Conservation (phyloP, 805 yeast genomes). For the Ogataea pilisensis region DNA sequence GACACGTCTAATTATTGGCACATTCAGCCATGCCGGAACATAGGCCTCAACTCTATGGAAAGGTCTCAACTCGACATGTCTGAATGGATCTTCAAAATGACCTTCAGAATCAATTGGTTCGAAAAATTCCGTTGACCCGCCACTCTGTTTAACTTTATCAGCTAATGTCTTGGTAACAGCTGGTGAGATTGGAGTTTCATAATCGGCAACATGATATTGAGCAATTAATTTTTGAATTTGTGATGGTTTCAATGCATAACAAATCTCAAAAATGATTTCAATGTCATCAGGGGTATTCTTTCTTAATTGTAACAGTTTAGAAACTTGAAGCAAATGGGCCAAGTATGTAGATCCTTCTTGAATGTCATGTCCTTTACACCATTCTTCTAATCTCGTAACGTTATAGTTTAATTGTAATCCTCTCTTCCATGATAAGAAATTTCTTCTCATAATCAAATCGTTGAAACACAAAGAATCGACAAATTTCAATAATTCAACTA, state of each 20-base stretch:
- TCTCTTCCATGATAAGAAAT: constrained; percentile 95
- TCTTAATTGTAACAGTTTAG: constrained; percentile 86
- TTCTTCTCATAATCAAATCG: constrained; percentile 90
- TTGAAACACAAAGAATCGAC: constrained; percentile 94
- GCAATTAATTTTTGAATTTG: constrained; percentile 91
- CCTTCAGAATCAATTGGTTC: constrained; percentile 67
- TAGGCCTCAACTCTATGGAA: constrained; percentile 82
- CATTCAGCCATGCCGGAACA: constrained; percentile 89
- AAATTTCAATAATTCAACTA: constrained; percentile 75
- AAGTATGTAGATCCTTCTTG: constrained; percentile 82
- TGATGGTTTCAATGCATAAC: constrained; percentile 90
- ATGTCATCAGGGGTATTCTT: constrained; percentile 87
- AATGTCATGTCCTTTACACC: constrained; percentile 94
- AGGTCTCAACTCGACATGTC: constrained; percentile 68
- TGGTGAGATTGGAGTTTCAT: constrained; percentile 86
- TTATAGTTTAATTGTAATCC: constrained; percentile 95
- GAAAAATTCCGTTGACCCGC: constrained; percentile 60
- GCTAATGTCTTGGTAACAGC: constrained; percentile 79
- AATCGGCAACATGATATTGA: constrained; percentile 88
- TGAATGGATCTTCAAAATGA: constrained; percentile 79
- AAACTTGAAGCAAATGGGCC: constrained; percentile 86
- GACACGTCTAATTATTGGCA: constrained; percentile 84
- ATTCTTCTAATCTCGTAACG: constrained; percentile 93
- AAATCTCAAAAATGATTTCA: constrained; percentile 87
- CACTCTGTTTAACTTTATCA: constrained; percentile 61